Conservation (phyloP, 1,284 basidiomycete species). For the Wolfiporia cocos region DNA sequence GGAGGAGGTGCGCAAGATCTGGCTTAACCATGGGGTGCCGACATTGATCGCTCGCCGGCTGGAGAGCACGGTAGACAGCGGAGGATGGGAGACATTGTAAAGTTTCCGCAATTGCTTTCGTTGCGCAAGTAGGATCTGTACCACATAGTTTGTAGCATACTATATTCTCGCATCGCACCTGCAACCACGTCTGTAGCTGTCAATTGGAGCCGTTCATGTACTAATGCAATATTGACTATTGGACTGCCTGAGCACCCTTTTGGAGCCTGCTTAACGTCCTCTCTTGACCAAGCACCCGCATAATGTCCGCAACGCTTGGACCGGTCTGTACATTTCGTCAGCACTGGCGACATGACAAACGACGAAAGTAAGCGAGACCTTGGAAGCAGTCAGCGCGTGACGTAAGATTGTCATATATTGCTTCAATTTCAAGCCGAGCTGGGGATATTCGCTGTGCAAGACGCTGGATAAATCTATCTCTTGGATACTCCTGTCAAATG, state of each 20-base stretch:
- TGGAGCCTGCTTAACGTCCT: conserved; percentile 27
- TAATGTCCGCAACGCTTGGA: conserved; percentile 39
- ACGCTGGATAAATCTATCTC: conserved; percentile 32
- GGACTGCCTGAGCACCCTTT: conserved; percentile 3
- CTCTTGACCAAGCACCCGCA: conserved; percentile 36
- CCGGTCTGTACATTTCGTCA: conserved; percentile 38
- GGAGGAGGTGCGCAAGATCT: conserved; percentile 89
- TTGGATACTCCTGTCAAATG: conserved; percentile 6
- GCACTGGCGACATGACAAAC: too few relatives aligned
- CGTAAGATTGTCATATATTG: conserved; percentile 67
- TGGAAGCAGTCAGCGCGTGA: conserved; percentile 74
- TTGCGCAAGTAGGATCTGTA: not conserved
- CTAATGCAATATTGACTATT: too few relatives aligned
- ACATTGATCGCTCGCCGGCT: conserved; percentile 87
- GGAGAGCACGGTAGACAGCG: conserved; percentile 84
- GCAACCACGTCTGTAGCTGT: too few relatives aligned
- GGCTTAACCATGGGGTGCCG: conserved; percentile 88
- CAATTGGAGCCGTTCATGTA: too few relatives aligned
- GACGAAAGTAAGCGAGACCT: conserved; percentile 38
- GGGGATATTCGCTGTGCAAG: conserved; percentile 40
- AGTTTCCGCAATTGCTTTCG: not conserved
- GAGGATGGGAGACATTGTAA: conserved; percentile 88
- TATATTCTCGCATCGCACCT: conserved; percentile 1
- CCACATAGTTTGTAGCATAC: conserved; percentile 1
- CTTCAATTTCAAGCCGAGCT: conserved; percentile 40